Conservation (phyloP, 139 green algal genomes). For the Yamagishiella unicocca region DNA sequence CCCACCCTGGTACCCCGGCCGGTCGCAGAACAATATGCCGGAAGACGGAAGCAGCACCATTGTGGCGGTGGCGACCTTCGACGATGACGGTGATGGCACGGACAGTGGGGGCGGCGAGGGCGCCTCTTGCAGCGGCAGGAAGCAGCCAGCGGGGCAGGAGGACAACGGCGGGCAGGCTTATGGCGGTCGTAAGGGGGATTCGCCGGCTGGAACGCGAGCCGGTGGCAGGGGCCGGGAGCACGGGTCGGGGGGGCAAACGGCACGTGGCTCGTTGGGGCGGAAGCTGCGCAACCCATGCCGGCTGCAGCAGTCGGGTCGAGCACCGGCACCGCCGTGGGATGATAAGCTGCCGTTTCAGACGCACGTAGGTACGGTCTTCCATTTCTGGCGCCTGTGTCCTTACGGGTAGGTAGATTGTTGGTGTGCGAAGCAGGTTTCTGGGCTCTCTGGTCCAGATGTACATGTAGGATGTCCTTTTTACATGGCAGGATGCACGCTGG, state of each 20-base stretch:
- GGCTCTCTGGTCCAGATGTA: too few relatives aligned
- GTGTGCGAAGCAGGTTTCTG: too few relatives aligned
- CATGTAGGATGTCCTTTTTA: too few relatives aligned
- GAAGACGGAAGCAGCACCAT: not conserved
- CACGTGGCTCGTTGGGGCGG: not conserved
- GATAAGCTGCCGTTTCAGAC: constrained; percentile 33
- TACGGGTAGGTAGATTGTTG: not conserved
- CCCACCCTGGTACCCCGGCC: too few relatives aligned
- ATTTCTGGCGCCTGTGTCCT: constrained; percentile 23
- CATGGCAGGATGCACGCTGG: too few relatives aligned
- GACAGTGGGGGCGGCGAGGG: not conserved
- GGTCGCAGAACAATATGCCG: not conserved
- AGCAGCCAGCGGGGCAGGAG: not conserved
- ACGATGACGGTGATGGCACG: not conserved
- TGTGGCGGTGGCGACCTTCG: not conserved
- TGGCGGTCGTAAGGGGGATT: too few relatives aligned
- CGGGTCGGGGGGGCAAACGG: not conserved
- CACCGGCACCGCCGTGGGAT: constrained; percentile 14
- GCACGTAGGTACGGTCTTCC: not conserved
- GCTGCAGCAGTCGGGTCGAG: not conserved
- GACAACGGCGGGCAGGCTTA: too few relatives aligned
- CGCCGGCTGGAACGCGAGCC: too few relatives aligned
- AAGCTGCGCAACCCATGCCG: too few relatives aligned
- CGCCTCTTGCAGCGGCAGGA: not conserved
- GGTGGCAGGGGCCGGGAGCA: not conserved